phyloP scores from a whole-genome alignment of 768 basidiomycete species.

The Russula earlei region DNA sequence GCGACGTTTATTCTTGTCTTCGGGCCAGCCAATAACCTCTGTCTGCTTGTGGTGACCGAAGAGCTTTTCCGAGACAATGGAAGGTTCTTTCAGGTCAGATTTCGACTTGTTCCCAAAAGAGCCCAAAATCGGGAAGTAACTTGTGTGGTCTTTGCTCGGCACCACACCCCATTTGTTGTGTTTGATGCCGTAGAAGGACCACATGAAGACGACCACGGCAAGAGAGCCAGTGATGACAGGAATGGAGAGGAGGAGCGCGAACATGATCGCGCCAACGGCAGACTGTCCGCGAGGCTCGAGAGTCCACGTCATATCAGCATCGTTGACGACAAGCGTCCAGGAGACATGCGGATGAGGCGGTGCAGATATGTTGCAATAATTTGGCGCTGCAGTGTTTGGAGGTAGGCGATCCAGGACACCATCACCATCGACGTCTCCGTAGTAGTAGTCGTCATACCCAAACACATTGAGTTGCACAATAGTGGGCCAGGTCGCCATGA shows the following conservation, averaged over 20 bases:
- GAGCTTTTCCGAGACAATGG: conserved; percentile 60
- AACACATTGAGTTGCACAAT: conserved; percentile 87
- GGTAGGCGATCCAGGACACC: conserved; percentile 85
- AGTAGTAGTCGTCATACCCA: conserved; percentile 86
- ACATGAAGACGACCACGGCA: conserved; percentile 85
- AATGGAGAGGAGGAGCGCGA: conserved; percentile 68
- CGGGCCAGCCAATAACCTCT: conserved; percentile 96
- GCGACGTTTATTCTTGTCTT: conserved; percentile 82
- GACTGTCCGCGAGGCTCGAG: conserved; percentile 77
- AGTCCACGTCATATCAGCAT: conserved; percentile 65
- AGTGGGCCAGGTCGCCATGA: conserved; percentile 87
- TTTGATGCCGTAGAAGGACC: conserved; percentile 93
- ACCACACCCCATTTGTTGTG: conserved; percentile 88
- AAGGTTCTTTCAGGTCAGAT: conserved; percentile 56
- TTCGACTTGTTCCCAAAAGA: conserved; percentile 54
- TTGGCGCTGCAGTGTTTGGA: conserved; percentile 76
- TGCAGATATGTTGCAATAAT: conserved; percentile 86
- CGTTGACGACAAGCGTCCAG: conserved; percentile 78
- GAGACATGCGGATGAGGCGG: conserved; percentile 83
- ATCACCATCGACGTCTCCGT: conserved; percentile 83
- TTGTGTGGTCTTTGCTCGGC: conserved; percentile 55
- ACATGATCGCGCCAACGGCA: conserved; percentile 78
- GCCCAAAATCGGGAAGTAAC: conserved; percentile 86
- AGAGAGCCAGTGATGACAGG: conserved; percentile 78
- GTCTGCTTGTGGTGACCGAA: conserved; percentile 42